Conservation (phyloP, 1,284 basidiomycete genomes). For the Cryptococcus sp. region DNA sequence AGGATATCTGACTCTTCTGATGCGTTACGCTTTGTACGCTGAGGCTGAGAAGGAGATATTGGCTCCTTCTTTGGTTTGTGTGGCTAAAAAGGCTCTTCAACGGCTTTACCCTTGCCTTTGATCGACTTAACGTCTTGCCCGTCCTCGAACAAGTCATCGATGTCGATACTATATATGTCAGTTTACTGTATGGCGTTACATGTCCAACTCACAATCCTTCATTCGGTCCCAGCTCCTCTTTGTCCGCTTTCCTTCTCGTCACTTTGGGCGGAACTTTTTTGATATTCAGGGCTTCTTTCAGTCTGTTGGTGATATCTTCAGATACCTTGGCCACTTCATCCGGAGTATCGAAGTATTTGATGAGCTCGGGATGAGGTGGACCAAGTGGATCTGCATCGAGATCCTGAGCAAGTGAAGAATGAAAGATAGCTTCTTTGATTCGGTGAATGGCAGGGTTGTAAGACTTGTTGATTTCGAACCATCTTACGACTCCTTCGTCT, state of each 20-base stretch:
- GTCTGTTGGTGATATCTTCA: constrained; percentile 56
- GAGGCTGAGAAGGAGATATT: constrained; percentile 41
- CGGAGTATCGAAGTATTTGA: constrained; percentile 78
- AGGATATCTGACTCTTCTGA: constrained; percentile 36
- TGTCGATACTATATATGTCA: constrained; percentile 33
- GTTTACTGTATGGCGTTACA: not conserved
- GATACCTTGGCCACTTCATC: constrained; percentile 60
- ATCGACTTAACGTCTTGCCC: constrained; percentile 1
- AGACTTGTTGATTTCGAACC: constrained; percentile 72
- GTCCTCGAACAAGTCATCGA: constrained; percentile 37
- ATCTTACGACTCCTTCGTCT: constrained; percentile 54
- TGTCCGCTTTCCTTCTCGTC: constrained; percentile 53
- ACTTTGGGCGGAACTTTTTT: constrained; percentile 48
- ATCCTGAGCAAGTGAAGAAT: constrained; percentile 71
- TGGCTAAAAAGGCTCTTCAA: constrained; percentile 10
- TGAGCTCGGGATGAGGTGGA: constrained; percentile 75
- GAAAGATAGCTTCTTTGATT: constrained; percentile 85
- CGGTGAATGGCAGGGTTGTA: constrained; percentile 89
- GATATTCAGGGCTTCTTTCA: constrained; percentile 65
- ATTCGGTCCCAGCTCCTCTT: constrained; percentile 30
- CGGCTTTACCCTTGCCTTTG: constrained; percentile 4
- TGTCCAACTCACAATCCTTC: constrained; percentile 36
- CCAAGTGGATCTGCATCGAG: constrained; percentile 68
- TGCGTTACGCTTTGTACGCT: constrained; percentile 47
- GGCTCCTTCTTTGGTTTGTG: constrained; percentile 50